phyloP scores from a whole-genome alignment of 192 early-diverging fungal genomes.

The Podila clonocystis region DNA sequence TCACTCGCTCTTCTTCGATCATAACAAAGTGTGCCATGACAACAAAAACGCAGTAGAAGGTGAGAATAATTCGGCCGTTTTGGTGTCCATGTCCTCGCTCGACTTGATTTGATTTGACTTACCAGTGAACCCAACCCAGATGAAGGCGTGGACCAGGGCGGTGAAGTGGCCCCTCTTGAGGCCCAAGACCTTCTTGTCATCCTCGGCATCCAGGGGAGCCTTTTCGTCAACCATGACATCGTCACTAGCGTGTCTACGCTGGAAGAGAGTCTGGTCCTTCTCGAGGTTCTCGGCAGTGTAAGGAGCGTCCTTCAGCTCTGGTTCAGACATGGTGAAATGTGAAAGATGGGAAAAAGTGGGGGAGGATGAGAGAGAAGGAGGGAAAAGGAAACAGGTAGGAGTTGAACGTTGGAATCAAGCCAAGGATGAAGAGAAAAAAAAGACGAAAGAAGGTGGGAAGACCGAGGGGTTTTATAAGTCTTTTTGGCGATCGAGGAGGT shows the following conservation, averaged over 20 bases:
- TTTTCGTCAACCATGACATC: constrained; percentile 16
- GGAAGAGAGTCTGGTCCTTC: constrained; percentile 33
- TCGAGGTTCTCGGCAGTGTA: constrained; percentile 9
- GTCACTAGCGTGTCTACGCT: constrained; percentile 23
- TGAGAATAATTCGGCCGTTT: too few species aligned
- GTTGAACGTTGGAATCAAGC: constrained; percentile 37
- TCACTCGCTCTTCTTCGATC: too few species aligned
- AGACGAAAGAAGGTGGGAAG: constrained; percentile 3
- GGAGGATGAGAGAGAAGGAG: not conserved
- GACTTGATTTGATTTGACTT: not conserved
- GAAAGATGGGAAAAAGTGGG: constrained; percentile 2
- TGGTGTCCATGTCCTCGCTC: too few species aligned
- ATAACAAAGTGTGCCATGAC: too few species aligned
- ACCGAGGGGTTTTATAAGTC: constrained; percentile 24
- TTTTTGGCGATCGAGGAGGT: too few species aligned
- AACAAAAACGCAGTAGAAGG: too few species aligned
- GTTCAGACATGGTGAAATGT: constrained; percentile 19
- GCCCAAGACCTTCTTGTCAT: constrained; percentile 45
- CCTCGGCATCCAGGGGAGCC: constrained; percentile 5
- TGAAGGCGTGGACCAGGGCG: constrained; percentile 14
- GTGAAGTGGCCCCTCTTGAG: constrained; percentile 11
- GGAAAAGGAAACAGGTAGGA: constrained; percentile 1
- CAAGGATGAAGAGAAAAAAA: constrained; percentile 16
- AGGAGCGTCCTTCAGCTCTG: constrained; percentile 26
- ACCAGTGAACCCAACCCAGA: constrained; percentile 48